These are phyloP conservation scores for Phaeosphaeriaceae sp. DNA, from an alignment of 2,329 filamentous ascomycete genomes.

Conservation along the genomic window DNA sequence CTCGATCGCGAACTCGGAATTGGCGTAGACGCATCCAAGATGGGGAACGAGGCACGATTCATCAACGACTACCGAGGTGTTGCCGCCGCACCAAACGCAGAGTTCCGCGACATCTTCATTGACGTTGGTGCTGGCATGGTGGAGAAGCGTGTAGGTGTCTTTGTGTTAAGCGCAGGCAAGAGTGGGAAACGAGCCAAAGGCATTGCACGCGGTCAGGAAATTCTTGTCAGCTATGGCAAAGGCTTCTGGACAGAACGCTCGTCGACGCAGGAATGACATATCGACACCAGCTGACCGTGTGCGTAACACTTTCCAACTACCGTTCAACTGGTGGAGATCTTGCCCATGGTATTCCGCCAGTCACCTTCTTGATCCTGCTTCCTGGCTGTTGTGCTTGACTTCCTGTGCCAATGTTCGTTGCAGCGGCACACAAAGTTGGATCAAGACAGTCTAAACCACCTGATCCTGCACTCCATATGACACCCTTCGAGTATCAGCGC, in stretches of 20 bases:
- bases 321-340: not conserved
- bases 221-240: conserved; percentile 63
- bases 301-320: not conserved
- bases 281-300: not conserved
- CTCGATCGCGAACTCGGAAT: conserved; percentile 58
- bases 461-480: no score
- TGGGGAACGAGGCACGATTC: conserved; percentile 61
- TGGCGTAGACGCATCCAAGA: conserved; percentile 56
- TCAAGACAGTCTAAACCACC: no score
- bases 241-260: conserved; percentile 56
- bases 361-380: not conserved
- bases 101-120: conserved; percentile 53
- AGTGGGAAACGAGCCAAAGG: conserved; percentile 56
- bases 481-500: no score
- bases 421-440: no score
- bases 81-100: conserved; percentile 48
- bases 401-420: not conserved
- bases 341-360: not conserved
- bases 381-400: not conserved
- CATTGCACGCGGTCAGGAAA: conserved; percentile 57
- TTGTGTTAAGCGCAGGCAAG: conserved; percentile 58
- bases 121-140: conserved; percentile 46
- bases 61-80: conserved; percentile 63
- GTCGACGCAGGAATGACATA: conserved; percentile 10
- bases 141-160: conserved; percentile 59